Evolutionary conservation across 768 basidiomycete genomes (phyloP).

Genomic region (Porpolomopsis calyptriformis): DNA sequence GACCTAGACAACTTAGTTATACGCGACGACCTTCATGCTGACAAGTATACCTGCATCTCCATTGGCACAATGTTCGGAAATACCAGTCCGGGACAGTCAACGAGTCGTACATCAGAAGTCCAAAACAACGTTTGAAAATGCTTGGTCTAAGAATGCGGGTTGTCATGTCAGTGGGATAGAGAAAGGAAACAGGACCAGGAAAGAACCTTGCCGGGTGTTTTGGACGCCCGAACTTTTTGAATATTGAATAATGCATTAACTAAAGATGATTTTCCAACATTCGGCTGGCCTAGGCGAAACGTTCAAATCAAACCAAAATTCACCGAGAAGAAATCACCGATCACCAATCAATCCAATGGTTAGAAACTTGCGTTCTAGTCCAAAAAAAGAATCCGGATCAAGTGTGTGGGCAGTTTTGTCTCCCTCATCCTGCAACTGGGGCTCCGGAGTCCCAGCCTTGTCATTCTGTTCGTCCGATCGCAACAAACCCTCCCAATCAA

Average conservation of each 20-base stretch:
- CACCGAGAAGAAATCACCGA: conserved; percentile 4
- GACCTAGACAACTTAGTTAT: conserved; percentile 31
- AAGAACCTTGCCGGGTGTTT: conserved; percentile 83
- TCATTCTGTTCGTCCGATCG: conserved; percentile 33
- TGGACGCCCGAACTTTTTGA: conserved; percentile 69
- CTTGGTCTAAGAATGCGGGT: conserved; percentile 51
- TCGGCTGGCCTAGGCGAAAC: conserved; percentile 66
- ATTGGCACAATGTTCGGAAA: conserved; percentile 76
- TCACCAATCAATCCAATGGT: conserved; percentile 80
- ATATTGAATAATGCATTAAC: conserved; percentile 84
- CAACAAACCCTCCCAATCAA: conserved; percentile 68
- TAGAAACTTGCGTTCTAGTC: conserved; percentile 44
- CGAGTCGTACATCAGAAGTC: conserved; percentile 77
- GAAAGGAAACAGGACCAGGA: conserved; percentile 2
- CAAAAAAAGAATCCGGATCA: not conserved
- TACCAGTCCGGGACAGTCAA: conserved; percentile 93
- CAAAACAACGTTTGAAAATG: conserved; percentile 92
- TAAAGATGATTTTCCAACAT: conserved; percentile 90
- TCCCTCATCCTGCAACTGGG: conserved; percentile 21
- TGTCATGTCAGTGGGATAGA: not conserved
- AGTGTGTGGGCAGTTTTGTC: not conserved
- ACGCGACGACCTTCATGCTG: conserved; percentile 3
- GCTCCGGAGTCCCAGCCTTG: conserved; percentile 33
- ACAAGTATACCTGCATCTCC: conserved; percentile 59
- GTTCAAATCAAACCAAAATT: not conserved